These are phyloP conservation scores for Limtongia smithiae DNA, from an alignment of 805 yeast genomes.

Conservation along the genomic window DNA sequence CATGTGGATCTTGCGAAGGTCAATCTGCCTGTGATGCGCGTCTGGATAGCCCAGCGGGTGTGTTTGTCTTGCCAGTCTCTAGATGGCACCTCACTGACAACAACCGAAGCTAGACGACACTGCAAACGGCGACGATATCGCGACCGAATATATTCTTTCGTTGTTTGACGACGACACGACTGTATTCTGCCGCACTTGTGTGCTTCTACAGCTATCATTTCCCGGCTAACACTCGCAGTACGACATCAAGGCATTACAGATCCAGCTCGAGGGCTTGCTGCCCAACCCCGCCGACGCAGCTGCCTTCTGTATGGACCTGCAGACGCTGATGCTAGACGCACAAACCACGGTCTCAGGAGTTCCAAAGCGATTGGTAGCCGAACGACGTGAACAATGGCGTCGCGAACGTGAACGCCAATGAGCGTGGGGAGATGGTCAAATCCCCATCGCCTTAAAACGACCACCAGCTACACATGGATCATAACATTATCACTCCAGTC, in stretches of 20 bases:
- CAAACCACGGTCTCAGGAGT: conserved; percentile 7
- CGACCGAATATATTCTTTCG: conserved; percentile 5
- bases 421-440: too few species aligned
- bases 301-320: conserved; percentile 8
- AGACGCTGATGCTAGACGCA: conserved; percentile 9
- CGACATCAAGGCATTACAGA: conserved; percentile 13
- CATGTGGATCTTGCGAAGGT: conserved; percentile 7
- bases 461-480: too few species aligned
- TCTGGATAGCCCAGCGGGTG: conserved; percentile 15
- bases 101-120: background rate
- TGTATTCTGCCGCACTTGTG: background rate
- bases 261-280: conserved; percentile 12
- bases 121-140: conserved; percentile 14
- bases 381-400: too few species aligned
- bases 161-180: conserved; percentile 4
- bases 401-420: too few species aligned
- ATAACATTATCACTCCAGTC: too few species aligned
- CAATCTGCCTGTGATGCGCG: conserved; percentile 8
- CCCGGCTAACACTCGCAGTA: background rate
- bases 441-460: too few species aligned
- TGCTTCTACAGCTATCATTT: background rate
- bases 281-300: background rate
- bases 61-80: background rate
- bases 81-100: background rate
- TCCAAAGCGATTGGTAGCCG: background rate